These are phyloP conservation scores for Colletotrichum musae DNA, from an alignment of 2,329 filamentous ascomycete species.

Conservation along the genomic window DNA sequence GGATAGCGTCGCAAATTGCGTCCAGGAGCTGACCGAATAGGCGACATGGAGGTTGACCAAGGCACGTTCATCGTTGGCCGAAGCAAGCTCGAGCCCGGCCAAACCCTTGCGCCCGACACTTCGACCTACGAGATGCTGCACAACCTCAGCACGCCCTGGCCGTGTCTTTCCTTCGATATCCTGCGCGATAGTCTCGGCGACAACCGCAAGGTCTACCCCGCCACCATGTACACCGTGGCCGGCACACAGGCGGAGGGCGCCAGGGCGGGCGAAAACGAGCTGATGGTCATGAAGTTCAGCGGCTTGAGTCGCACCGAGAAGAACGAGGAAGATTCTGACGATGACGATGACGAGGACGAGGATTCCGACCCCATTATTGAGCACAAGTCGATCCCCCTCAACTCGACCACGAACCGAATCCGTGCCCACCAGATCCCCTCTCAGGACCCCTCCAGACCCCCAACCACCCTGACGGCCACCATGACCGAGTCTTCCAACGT, in stretches of 20 bases:
- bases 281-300: slow-evolving; percentile 97
- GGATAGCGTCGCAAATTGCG: too few relatives aligned
- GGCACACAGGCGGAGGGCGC: slow-evolving; percentile 90
- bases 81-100: slow-evolving; percentile 90
- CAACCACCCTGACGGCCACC: slow-evolving; percentile 87
- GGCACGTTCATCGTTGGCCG: slow-evolving; percentile 96
- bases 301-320: slow-evolving; percentile 90
- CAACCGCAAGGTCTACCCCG: slow-evolving; percentile 92
- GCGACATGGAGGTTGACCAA: slow-evolving; percentile 93
- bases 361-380: slow-evolving; percentile 93
- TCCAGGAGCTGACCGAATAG: slow-evolving; percentile 51
- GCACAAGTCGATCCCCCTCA: slow-evolving; percentile 88
- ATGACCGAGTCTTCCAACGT: slow-evolving; percentile 94
- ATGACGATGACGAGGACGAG: slow-evolving; percentile 80
- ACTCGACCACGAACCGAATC: slow-evolving; percentile 93
- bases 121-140: slow-evolving; percentile 99
- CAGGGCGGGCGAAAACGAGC: slow-evolving; percentile 86
- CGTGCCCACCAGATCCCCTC: slow-evolving; percentile 86
- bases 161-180: slow-evolving; percentile 96
- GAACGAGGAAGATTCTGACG: slow-evolving; percentile 75
- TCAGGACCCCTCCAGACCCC: slow-evolving; percentile 77
- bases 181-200: slow-evolving; percentile 89
- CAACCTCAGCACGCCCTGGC: slow-evolving; percentile 94
- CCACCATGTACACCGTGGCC: slow-evolving; percentile 93
- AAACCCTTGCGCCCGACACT: slow-evolving; percentile 90